These are phyloP conservation scores for Teratosphaeria zuluensis DNA, from an alignment of 2,329 filamentous ascomycete species.

Conservation along the genomic window DNA sequence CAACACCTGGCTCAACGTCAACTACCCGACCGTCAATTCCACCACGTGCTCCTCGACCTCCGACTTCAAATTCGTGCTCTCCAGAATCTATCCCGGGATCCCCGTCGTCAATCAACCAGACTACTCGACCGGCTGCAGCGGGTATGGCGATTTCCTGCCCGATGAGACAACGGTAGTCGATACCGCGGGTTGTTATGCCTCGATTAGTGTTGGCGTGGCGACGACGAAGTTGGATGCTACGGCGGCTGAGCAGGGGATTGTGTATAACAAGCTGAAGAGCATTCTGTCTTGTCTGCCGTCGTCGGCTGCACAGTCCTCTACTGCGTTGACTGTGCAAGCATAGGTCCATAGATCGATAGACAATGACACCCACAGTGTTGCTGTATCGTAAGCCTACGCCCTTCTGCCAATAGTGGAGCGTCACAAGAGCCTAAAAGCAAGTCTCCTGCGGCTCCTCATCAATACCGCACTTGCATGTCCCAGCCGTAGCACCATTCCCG, in stretches of 20 bases:
- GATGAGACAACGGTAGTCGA: slow-evolving; percentile 47
- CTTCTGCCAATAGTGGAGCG: too few species aligned
- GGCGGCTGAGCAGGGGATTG: slow-evolving; percentile 41
- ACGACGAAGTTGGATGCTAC: slow-evolving; percentile 51
- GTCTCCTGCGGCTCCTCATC: slow-evolving; percentile 7
- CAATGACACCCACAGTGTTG: too few species aligned
- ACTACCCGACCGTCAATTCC: slow-evolving; percentile 48
- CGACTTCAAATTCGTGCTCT: slow-evolving; percentile 56
- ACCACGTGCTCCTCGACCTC: slow-evolving; percentile 41
- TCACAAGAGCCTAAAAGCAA: slow-evolving; percentile 3
- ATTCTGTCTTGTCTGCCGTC: slow-evolving; percentile 40
- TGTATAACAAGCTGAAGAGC: slow-evolving; percentile 41
- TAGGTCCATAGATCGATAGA: background rate
- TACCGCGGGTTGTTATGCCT: slow-evolving; percentile 48
- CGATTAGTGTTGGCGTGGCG: slow-evolving; percentile 54
- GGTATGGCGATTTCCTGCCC: slow-evolving; percentile 42
- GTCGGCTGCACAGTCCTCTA: background rate
- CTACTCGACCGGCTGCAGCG: slow-evolving; percentile 44
- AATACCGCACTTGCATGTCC: slow-evolving; percentile 7
- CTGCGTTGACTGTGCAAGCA: background rate
- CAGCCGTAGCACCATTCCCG: slow-evolving; percentile 6
- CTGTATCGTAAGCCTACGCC: too few species aligned
- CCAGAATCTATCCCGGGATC: slow-evolving; percentile 44
- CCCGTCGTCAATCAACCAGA: slow-evolving; percentile 36
- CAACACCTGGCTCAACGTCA: slow-evolving; percentile 57